Evolutionary conservation across 306 rosid genomes (phyloP), one percentile per base, ranked within the genome.

Genomic region (Vicia faba): DNA sequence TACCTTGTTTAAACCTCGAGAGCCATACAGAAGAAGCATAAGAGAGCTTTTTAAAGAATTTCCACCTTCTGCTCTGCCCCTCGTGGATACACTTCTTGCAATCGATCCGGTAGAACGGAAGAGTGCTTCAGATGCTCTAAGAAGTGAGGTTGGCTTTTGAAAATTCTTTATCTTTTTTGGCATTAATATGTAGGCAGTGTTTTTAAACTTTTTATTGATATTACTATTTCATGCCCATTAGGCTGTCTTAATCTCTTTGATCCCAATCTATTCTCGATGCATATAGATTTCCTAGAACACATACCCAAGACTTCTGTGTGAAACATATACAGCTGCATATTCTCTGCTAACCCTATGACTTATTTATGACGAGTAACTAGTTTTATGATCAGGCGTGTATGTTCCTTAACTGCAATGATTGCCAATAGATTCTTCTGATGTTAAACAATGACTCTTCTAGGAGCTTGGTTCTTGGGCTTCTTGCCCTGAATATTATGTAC

Each of bases 41-140:
- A 76, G 66, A 75, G 98, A 89, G 69, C 72, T 84, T 12, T 92
- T 85, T 73, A 87, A 84, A 80, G 92, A 87, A 78, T 92, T 89
- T 56, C 98, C 95, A 6, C 83, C 96, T 48, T 82, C 98, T 14
- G 84, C 98, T 14, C 75, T 92, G 43, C 85, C 95, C 69, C 93
- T 92, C 66, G 72, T 92, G 2, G 96, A 89, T 43, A 70, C 86
- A 61, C 96, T 92, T 81, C 98, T 92, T 71, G 91, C 98, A 16
- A 84, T 92, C 70, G 96, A 92, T 78, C 98, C 98, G 1, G 89
- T 89, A 31, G 95, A 89, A 44, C 85, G 98, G 56, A 80, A 72
- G 77, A 87, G 84, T 28, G 95, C 98, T 71, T 72, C 93, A 2
- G 83, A 79, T 68, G 98, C 96, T 58, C 80, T 92, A 50, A 76